Percentiles rank a stretch among this genome's conserved stretches.
phyloP scores from a whole-genome alignment of 2,329 filamentous ascomycete genomes.

The Nemania sp. region DNA sequence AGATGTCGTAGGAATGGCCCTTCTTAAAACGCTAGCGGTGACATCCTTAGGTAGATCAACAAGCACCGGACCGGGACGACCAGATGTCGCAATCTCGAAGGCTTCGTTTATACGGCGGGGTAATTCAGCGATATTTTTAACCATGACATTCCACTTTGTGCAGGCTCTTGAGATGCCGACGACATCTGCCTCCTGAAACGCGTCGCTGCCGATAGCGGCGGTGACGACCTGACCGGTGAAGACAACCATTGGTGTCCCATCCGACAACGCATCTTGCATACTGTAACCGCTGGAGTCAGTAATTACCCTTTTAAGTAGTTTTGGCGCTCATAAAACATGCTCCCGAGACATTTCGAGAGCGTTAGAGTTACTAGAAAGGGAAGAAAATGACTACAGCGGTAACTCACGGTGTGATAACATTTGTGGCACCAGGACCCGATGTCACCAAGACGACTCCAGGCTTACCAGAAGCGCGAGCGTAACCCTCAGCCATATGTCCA shows the following conservation, averaged over 20 bases:
- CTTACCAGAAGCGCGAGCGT: slow-evolving; percentile 92
- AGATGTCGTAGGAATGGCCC: slow-evolving; percentile 21
- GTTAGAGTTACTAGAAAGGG: no score
- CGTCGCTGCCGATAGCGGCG: slow-evolving; percentile 76
- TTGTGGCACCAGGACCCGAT: slow-evolving; percentile 95
- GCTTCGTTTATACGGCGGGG: slow-evolving; percentile 30
- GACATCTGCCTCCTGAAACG: slow-evolving; percentile 24
- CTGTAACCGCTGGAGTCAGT: slow-evolving; percentile 56
- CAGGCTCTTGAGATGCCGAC: slow-evolving; percentile 25
- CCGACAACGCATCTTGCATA: slow-evolving; percentile 96
- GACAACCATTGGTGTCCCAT: slow-evolving; percentile 95
- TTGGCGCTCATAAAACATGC: no score
- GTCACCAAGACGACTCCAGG: slow-evolving; percentile 97
- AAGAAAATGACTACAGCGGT: no score
- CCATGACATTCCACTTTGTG: slow-evolving; percentile 27
- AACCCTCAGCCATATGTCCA: slow-evolving; percentile 98
- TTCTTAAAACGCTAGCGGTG: slow-evolving; percentile 24
- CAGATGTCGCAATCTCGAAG: slow-evolving; percentile 25
- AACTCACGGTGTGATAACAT: slow-evolving; percentile 93
- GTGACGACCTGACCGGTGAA: slow-evolving; percentile 95
- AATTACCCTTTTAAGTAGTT: no score
- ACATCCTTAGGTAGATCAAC: slow-evolving; percentile 28
- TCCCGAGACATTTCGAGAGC: no score
- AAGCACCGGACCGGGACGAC: slow-evolving; percentile 25
- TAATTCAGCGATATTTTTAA: slow-evolving; percentile 22